phyloP scores from a whole-genome alignment of 164 flowering plant genomes.

The Macadamia tetraphylla region DNA sequence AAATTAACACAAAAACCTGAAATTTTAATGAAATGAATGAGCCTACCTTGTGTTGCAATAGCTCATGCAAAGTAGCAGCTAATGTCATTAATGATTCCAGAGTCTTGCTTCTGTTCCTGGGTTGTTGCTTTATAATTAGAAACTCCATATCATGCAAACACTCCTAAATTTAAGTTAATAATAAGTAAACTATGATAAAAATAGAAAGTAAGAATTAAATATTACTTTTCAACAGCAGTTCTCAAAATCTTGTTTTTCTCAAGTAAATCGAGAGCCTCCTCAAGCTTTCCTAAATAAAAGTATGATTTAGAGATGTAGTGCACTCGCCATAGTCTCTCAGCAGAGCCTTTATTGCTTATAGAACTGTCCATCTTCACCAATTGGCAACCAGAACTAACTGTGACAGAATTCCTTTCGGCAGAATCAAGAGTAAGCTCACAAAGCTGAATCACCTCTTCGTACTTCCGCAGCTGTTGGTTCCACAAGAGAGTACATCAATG shows the following conservation, averaged over 20 bases:
- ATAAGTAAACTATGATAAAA: background rate
- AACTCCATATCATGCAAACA: background rate
- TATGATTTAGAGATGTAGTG: conserved; percentile 51
- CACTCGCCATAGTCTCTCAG: conserved; percentile 60
- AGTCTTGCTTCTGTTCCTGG: conserved; percentile 29
- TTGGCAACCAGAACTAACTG: conserved; percentile 13
- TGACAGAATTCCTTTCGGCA: conserved; percentile 52
- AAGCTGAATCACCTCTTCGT: conserved; percentile 67
- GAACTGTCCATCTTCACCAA: conserved; percentile 18
- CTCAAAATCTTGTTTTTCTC: conserved; percentile 43
- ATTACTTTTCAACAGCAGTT: conserved; percentile 35
- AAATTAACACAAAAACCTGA: background rate
- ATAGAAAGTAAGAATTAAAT: background rate
- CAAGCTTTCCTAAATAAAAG: conserved; percentile 78
- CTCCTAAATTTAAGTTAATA: background rate
- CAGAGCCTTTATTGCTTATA: conserved; percentile 17
- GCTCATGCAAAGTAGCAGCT: conserved; percentile 54
- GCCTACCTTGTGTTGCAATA: conserved; percentile 62
- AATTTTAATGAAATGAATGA: background rate
- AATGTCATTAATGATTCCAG: conserved; percentile 42
- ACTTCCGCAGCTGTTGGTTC: conserved; percentile 44
- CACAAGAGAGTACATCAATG: no score
- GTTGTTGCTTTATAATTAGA: conserved; percentile 12
- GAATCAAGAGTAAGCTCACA: conserved; percentile 63
- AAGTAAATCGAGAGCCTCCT: conserved; percentile 64